A percentile compares a stretch with the other conserved stretches of the same genome.
Conservation (phyloP, 2,329 filamentous ascomycete genomes). For the Phialophora chinensis region DNA sequence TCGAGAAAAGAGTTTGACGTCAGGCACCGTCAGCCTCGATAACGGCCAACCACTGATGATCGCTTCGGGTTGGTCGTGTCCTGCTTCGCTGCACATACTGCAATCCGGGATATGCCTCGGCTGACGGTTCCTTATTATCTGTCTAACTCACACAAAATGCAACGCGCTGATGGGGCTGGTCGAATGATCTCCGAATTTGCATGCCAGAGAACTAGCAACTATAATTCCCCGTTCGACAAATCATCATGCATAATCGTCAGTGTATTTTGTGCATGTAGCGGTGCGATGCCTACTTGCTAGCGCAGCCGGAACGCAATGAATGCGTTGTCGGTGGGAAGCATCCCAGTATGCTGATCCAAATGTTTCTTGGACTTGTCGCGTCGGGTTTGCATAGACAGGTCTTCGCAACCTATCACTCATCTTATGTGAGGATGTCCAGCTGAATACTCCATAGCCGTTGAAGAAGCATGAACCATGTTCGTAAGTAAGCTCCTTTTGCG, state of each 20-base stretch:
- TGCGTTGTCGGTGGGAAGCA: background rate
- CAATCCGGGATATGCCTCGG: background rate
- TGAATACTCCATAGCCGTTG: background rate
- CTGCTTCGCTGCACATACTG: background rate
- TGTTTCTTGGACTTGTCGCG: background rate
- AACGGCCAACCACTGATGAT: constrained; percentile 7
- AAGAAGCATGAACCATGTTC: background rate
- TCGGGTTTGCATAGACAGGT: background rate
- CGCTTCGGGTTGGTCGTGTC: background rate
- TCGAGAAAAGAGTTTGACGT: constrained; percentile 16
- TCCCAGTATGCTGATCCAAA: background rate
- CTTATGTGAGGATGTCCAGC: background rate
- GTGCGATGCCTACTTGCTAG: background rate
- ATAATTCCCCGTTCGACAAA: background rate
- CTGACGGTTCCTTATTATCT: background rate
- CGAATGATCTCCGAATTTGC: background rate
- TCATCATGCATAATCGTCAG: background rate
- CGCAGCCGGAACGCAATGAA: background rate
- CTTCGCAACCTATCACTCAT: too few species aligned
- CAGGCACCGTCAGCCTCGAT: constrained; percentile 8
- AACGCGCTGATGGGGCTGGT: background rate
- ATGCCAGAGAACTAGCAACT: background rate
- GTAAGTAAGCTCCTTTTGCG: background rate
- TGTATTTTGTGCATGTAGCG: background rate
- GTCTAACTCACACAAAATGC: background rate